Conservation (phyloP, 805 yeast species). For the Huiozyma naganishii region DNA sequence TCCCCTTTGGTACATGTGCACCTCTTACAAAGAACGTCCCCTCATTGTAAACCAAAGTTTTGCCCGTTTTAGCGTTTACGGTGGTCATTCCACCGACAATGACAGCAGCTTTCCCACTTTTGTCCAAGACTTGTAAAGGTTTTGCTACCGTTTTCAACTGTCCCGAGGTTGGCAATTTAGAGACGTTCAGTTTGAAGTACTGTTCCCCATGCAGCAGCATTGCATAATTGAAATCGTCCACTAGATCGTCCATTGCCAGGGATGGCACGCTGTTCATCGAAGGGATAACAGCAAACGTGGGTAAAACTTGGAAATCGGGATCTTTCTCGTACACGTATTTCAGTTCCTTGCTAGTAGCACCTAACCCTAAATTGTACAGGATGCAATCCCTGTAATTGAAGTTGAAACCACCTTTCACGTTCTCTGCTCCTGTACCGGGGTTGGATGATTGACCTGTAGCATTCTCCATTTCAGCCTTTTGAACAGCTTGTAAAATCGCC, state of each 20-base stretch:
- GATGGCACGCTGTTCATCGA: slow-evolving; percentile 56
- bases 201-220: slow-evolving; percentile 92
- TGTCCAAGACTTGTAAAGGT: slow-evolving; percentile 71
- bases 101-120: slow-evolving; percentile 73
- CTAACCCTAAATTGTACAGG: slow-evolving; percentile 81
- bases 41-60: slow-evolving; percentile 65
- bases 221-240: slow-evolving; percentile 82
- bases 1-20: slow-evolving; percentile 41
- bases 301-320: slow-evolving; percentile 71
- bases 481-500: slow-evolving; percentile 61
- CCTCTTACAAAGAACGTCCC: slow-evolving; percentile 80
- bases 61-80: slow-evolving; percentile 56
- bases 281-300: slow-evolving; percentile 85
- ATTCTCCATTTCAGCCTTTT: slow-evolving; percentile 27
- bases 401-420: slow-evolving; percentile 26
- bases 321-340: slow-evolving; percentile 70
- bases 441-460: slow-evolving; percentile 11
- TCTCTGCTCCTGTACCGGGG: slow-evolving; percentile 4
- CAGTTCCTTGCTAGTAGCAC: slow-evolving; percentile 70
- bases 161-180: slow-evolving; percentile 61
- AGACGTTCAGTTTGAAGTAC: slow-evolving; percentile 52
- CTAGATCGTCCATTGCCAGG: slow-evolving; percentile 45
- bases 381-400: slow-evolving; percentile 64
- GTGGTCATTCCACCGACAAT: slow-evolving; percentile 67
- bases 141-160: slow-evolving; percentile 46